Conservation (phyloP, 441 rosid species). For the Cnidoscolus chayamansa region DNA sequence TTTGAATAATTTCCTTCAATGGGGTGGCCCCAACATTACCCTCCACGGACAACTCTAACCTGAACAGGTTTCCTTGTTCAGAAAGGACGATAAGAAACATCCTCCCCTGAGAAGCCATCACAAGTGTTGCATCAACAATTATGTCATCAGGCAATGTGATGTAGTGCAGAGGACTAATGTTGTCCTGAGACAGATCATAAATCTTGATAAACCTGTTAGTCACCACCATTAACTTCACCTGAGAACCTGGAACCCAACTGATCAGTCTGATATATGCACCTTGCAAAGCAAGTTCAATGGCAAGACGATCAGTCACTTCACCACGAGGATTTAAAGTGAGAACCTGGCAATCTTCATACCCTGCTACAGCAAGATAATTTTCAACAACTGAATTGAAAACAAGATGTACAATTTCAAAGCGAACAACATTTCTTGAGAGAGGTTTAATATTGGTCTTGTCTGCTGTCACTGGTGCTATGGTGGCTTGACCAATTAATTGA, state of each 20-base stretch:
- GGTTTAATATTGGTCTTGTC: conserved; percentile 99
- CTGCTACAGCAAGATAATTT: conserved; percentile 98
- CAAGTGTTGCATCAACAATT: conserved; percentile 91
- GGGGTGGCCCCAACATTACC: conserved; percentile 91
- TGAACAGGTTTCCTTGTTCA: conserved; percentile 78
- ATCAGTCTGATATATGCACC: conserved; percentile 90
- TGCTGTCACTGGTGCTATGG: conserved; percentile 87
- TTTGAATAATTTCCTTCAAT: conserved; percentile 70
- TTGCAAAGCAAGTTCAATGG: conserved; percentile 97
- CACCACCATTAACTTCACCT: conserved; percentile 93
- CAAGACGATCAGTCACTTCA: conserved; percentile 97
- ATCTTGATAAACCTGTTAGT: conserved; percentile 95
- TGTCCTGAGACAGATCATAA: conserved; percentile 97
- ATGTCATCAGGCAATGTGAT: conserved; percentile 78
- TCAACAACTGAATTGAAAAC: conserved; percentile 78
- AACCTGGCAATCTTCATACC: conserved; percentile 99
- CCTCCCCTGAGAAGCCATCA: conserved; percentile 79
- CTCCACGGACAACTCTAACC: conserved; percentile 72
- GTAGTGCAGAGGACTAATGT: conserved; percentile 94
- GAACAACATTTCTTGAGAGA: conserved; percentile 91
- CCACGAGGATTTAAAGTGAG: conserved; percentile 96
- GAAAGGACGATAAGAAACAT: conserved; percentile 92
- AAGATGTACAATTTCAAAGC: conserved; percentile 99
- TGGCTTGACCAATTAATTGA: conserved; percentile 94
- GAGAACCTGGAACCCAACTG: conserved; percentile 99